These are phyloP conservation scores for Mycena citricolor DNA, from an alignment of 1,284 basidiomycete genomes.

Conservation along the genomic window DNA sequence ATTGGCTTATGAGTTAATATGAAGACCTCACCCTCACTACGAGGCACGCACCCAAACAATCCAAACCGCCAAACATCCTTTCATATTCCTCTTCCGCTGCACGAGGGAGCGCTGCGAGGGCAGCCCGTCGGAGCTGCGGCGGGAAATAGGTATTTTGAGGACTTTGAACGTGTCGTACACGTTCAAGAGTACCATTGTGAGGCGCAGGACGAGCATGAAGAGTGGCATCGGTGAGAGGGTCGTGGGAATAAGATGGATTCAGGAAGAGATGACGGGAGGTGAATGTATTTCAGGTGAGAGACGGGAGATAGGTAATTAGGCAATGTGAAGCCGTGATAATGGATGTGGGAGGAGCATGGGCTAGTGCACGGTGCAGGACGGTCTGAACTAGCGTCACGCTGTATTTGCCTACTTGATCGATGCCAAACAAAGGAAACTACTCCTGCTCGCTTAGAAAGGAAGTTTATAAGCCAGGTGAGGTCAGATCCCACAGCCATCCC, in stretches of 20 bases:
- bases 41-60: constrained; percentile 68
- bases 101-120: constrained; percentile 65
- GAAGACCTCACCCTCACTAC: too few species aligned
- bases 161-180: constrained; percentile 82
- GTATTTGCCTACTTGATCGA: neutral
- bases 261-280: neutral
- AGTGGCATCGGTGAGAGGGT: constrained; percentile 53
- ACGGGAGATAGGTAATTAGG: too few species aligned
- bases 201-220: constrained; percentile 63
- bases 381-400: too few species aligned
- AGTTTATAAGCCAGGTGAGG: constrained; percentile 1
- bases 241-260: neutral
- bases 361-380: too few species aligned
- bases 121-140: constrained; percentile 51
- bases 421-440: neutral
- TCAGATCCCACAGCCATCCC: too few species aligned
- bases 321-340: too few species aligned
- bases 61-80: constrained; percentile 80
- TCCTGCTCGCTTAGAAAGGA: neutral
- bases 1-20: neutral
- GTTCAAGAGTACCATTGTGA: constrained; percentile 72
- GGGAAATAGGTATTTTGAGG: constrained; percentile 60
- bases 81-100: constrained; percentile 78
- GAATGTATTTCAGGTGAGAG: too few species aligned
- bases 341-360: too few species aligned